A percentile compares a stretch with the other conserved stretches of the same genome.
Conservation (phyloP, 331 rosid species). For the Quercus lobata region DNA sequence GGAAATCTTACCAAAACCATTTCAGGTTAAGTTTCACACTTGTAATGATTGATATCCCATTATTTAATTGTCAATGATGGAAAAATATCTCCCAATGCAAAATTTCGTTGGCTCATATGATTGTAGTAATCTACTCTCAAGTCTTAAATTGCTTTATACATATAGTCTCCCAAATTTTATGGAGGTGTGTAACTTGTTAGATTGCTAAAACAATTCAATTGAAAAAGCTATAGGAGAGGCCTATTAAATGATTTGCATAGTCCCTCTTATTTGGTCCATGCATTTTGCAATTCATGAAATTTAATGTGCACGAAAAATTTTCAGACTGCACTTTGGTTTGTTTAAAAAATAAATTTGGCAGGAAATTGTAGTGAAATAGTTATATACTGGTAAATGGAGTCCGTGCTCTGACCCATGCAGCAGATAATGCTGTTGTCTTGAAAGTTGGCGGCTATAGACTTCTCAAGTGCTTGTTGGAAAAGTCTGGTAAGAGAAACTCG, state of each 20-base stretch:
- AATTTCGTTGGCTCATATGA: no score
- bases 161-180: not conserved
- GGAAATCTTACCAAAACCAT: not conserved
- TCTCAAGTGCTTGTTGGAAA: constrained; percentile 38
- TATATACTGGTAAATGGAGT: constrained; percentile 37
- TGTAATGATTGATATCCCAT: not conserved
- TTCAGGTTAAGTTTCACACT: not conserved
- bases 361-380: not conserved
- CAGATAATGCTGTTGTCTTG: constrained; percentile 41
- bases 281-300: not conserved
- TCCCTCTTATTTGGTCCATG: not conserved
- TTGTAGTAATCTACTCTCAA: not conserved
- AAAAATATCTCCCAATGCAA: not conserved
- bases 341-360: not conserved
- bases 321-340: not conserved
- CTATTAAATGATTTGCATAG: not conserved
- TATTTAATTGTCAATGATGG: not conserved
- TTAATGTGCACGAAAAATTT: not conserved
- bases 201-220: not conserved
- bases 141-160: not conserved
- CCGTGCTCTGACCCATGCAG: constrained; percentile 44
- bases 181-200: not conserved
- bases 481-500: constrained; percentile 31
- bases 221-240: not conserved
- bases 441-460: constrained; percentile 33